A percentile compares a stretch with the other conserved stretches of the same genome.
phyloP scores from a whole-genome alignment of 352 stramenopile genomes.

The Globisporangium echinulatum region DNA sequence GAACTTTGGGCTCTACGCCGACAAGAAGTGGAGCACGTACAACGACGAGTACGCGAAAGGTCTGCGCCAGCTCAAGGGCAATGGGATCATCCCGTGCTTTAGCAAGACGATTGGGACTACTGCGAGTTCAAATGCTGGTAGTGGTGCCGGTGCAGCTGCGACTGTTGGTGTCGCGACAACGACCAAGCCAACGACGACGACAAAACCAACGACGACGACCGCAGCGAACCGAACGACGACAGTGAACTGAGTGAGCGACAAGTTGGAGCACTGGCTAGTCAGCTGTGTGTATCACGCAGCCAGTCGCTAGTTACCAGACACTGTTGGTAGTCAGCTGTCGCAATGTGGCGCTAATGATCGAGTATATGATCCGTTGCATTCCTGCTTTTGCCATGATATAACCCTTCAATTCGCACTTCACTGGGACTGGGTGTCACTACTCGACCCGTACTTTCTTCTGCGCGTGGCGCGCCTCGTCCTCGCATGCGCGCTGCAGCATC shows the following conservation, averaged over 20 bases:
- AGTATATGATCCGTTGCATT: too few relatives aligned
- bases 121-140: slow-evolving; percentile 16
- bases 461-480: slow-evolving; percentile 14
- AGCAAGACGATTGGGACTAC: slow-evolving; percentile 27
- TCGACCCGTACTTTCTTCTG: slow-evolving; percentile 17
- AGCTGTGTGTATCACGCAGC: too few relatives aligned
- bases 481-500: slow-evolving; percentile 21
- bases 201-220: background rate
- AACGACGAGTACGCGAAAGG: slow-evolving; percentile 66
- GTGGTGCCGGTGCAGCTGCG: slow-evolving; percentile 15
- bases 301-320: too few relatives aligned
- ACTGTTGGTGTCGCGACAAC: slow-evolving; percentile 4
- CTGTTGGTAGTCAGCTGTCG: too few relatives aligned
- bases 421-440: background rate
- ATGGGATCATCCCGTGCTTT: slow-evolving; percentile 69
- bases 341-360: too few relatives aligned
- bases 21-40: slow-evolving; percentile 56
- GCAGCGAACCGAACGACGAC: background rate
- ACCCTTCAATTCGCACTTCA: too few relatives aligned
- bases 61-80: slow-evolving; percentile 60
- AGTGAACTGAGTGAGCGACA: too few relatives aligned
- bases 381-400: too few relatives aligned
- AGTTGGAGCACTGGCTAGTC: too few relatives aligned
- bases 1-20: slow-evolving; percentile 70
- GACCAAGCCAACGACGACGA: background rate